These are phyloP conservation scores for Tuber melanosporum DNA, from an alignment of 495 filamentous ascomycete genomes.

Conservation along the genomic window DNA sequence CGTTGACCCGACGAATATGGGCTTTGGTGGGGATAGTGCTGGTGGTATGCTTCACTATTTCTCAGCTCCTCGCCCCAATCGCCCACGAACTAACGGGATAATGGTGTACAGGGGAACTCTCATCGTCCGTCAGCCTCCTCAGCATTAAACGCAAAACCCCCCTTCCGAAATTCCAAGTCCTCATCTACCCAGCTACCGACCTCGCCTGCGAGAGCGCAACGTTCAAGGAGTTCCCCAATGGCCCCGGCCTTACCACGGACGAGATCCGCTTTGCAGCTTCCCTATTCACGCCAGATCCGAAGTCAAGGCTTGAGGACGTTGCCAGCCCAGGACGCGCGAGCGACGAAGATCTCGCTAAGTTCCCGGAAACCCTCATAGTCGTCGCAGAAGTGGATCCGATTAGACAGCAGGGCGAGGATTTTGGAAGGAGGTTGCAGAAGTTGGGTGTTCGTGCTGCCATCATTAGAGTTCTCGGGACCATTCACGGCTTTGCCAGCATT, in stretches of 20 bases:
- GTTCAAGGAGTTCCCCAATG: constrained; percentile 22
- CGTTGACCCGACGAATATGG: constrained; percentile 23
- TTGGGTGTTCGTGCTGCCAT: constrained; percentile 44
- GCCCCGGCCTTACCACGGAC: constrained; percentile 19
- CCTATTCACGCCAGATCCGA: constrained; percentile 22
- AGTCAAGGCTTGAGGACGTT: constrained; percentile 20
- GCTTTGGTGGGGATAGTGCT: constrained; percentile 40
- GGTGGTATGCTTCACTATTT: constrained; percentile 18
- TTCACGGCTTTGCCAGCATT: constrained; percentile 43
- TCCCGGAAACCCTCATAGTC: constrained; percentile 48
- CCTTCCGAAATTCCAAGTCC: constrained; percentile 29
- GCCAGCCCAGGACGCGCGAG: constrained; percentile 34
- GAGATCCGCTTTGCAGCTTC: constrained; percentile 16
- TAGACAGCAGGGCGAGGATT: constrained; percentile 47
- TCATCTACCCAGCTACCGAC: constrained; percentile 41
- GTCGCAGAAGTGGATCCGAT: constrained; percentile 48
- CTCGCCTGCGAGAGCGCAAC: constrained; percentile 20
- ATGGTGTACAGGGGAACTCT: constrained; percentile 12
- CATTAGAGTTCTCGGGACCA: constrained; percentile 41
- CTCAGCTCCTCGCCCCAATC: background rate
- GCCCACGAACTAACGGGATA: background rate
- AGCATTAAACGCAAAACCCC: constrained; percentile 17
- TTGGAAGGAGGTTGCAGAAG: constrained; percentile 45
- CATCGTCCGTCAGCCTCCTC: constrained; percentile 20
- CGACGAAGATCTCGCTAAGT: constrained; percentile 31